phyloP scores from a whole-genome alignment of 306 rosid genomes.

The Acacia acuminata region DNA sequence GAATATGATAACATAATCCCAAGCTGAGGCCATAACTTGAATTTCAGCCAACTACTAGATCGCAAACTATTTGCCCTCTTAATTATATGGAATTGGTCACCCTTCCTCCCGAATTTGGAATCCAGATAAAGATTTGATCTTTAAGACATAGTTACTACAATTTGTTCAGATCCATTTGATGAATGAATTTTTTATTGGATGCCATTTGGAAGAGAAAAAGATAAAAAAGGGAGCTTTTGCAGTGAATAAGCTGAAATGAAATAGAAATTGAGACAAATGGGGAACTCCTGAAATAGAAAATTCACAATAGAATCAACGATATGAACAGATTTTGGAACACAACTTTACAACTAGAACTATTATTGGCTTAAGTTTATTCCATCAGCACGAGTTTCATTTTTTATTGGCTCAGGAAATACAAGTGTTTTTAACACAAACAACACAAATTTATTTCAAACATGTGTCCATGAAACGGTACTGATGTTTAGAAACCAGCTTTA shows the following conservation, averaged over 20 bases:
- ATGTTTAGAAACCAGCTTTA: constrained; percentile 16
- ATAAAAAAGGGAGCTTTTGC: not conserved
- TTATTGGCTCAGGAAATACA: not conserved
- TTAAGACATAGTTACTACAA: not conserved
- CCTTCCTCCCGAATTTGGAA: constrained; percentile 9
- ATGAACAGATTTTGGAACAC: not conserved
- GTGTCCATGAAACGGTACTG: not conserved
- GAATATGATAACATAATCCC: not conserved
- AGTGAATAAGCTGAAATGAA: not conserved
- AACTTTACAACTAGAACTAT: not conserved
- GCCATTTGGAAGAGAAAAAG: not conserved
- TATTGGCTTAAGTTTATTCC: not conserved
- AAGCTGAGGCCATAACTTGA: not conserved
- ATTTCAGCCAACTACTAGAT: constrained; percentile 1
- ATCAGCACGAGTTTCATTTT: not conserved
- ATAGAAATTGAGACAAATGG: not conserved
- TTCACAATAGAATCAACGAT: not conserved
- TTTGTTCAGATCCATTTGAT: not conserved
- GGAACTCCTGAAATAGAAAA: not conserved
- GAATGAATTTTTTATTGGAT: not conserved
- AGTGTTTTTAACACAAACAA: not conserved
- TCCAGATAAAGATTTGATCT: constrained; percentile 1
- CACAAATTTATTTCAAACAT: constrained; percentile 2
- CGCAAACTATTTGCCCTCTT: not conserved
- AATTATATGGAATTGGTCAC: not conserved